A percentile compares a stretch with the other conserved stretches of the same genome.
Evolutionary conservation across 345 rosid genomes (phyloP).

Genomic region (Lepidium aucheri): DNA sequence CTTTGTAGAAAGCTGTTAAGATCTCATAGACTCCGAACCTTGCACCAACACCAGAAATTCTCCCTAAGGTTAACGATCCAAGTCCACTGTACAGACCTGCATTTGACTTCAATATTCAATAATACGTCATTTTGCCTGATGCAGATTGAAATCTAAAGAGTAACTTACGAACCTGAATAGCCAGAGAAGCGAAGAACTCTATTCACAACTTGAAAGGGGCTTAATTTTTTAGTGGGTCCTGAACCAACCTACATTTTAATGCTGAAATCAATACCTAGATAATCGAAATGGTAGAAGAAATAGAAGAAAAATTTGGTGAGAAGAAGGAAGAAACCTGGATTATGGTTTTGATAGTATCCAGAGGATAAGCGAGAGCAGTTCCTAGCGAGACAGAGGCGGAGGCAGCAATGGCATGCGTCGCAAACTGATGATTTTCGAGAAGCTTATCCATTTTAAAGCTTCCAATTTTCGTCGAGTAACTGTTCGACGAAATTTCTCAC

Average conservation of each 20-base stretch:
- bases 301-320: not conserved
- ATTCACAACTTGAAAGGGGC: slow-evolving; percentile 38
- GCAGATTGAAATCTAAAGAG: not conserved
- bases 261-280: not conserved
- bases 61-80: slow-evolving; percentile 59
- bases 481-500: slow-evolving; percentile 27
- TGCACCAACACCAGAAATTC: slow-evolving; percentile 59
- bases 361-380: slow-evolving; percentile 68
- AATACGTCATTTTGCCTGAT: not conserved
- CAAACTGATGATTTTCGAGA: slow-evolving; percentile 58
- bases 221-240: slow-evolving; percentile 47
- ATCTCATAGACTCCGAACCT: slow-evolving; percentile 84
- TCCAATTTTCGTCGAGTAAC: not conserved
- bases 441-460: slow-evolving; percentile 29
- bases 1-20: slow-evolving; percentile 72
- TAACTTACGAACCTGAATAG: slow-evolving; percentile 20
- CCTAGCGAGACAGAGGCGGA: slow-evolving; percentile 60
- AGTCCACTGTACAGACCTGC: slow-evolving; percentile 78
- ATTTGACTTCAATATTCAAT: slow-evolving; percentile 4
- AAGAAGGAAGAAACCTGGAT: slow-evolving; percentile 49
- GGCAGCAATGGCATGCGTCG: slow-evolving; percentile 74
- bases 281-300: not conserved
- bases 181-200: slow-evolving; percentile 61
- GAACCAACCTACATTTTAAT: slow-evolving; percentile 66
- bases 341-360: slow-evolving; percentile 76